Base-by-base conservation (phyloP, 345 rosid species). In the Iberis pinnata region DNA sequence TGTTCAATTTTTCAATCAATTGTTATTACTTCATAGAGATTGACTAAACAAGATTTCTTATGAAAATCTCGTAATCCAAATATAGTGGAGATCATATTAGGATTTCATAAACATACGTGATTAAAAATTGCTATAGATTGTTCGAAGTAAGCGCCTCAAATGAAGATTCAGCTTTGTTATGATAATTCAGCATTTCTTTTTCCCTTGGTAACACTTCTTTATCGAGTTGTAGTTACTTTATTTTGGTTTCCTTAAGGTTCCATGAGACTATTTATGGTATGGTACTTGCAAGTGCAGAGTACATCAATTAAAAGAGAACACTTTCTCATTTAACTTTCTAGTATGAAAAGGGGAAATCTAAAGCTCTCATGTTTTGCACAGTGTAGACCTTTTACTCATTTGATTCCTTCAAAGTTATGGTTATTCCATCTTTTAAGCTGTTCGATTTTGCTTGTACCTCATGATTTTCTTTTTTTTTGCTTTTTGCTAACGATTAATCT, bases 391-490 rank as follows among this genome's bases (percentile, higher is more conserved):
- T 31, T 67, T 39, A 12, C 49, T 53, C 61, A 53, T 59, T 59
- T 38, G 65, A 67, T 67, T 60, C 65, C 39, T 59, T 52, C 19
- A 44, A 37, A 18, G 43, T 52, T 25, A 59, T 60, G 53, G 71
- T 52, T 8, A 38, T 27, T 58, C 37, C 49, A 50, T 37, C 16
- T 17, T 14, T 20, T 19, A 18, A 58, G 42, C 27, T 37, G 38
- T 29, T 59, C 9, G 1, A 12, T 29, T 18, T 26, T 31, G 3
- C 20, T 52, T 52, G 49, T 52, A 59, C 55, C 13, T 66, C 37
- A 27, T 51, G 49, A 53, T 53, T 59, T 16, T 59, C 43, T 29
- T n/a, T 2, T 9, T 45, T 37, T 38, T n/a, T n/a, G n/a, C n/a
- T n/a, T n/a, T 29, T 43, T 52, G 38, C 37, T 50, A 29, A 41